These are phyloP conservation scores for Globisporangium paroecandrum DNA, from an alignment of 352 stramenopile species.

Conservation along the genomic window DNA sequence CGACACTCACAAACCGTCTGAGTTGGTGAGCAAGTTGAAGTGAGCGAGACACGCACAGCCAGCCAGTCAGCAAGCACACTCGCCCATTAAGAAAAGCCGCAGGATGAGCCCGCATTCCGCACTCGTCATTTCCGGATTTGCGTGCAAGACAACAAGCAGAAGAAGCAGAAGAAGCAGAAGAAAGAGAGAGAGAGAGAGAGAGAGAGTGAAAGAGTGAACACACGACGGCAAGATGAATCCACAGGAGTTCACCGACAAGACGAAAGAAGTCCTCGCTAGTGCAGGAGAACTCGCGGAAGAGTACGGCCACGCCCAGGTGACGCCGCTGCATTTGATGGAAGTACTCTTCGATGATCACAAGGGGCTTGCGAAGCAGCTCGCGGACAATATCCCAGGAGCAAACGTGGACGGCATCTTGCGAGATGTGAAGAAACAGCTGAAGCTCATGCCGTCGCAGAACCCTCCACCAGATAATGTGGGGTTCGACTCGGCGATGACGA, in stretches of 20 bases:
- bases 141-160: constrained; percentile 1
- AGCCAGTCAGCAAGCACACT: background rate
- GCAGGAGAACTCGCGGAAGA: constrained; percentile 58
- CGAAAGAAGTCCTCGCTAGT: constrained; percentile 51
- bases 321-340: constrained; percentile 63
- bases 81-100: background rate
- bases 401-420: constrained; percentile 46
- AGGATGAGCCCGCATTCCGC: background rate
- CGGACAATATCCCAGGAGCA: constrained; percentile 37
- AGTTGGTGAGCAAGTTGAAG: background rate
- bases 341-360: constrained; percentile 68
- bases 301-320: constrained; percentile 68
- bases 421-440: constrained; percentile 48
- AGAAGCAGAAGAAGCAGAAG: background rate
- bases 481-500: constrained; percentile 61
- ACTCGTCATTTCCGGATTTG: background rate
- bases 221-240: constrained; percentile 49
- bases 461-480: constrained; percentile 62
- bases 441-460: constrained; percentile 68
- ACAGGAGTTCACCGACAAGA: constrained; percentile 82
- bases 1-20: background rate
- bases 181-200: background rate
- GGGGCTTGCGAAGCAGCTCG: constrained; percentile 51
- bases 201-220: constrained; percentile 16
- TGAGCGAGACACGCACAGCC: background rate